Evolutionary conservation across 2,329 filamentous ascomycete genomes (phyloP).

Genomic region (Dissoconium aciculare): DNA sequence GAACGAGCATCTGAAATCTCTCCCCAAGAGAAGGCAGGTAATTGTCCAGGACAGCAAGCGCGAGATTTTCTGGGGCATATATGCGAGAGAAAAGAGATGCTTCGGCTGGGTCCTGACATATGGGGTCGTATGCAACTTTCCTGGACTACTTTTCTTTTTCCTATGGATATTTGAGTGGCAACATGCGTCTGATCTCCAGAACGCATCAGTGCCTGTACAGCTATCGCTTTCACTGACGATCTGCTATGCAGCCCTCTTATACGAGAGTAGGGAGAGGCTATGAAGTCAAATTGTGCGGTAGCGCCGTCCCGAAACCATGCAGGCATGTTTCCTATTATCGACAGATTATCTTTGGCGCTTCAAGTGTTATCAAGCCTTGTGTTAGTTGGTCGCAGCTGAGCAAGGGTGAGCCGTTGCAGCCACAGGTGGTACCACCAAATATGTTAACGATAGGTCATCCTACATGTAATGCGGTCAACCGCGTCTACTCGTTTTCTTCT

Average conservation of each 20-base stretch:
- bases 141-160: constrained; percentile 5
- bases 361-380: no score
- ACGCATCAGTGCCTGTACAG: constrained; percentile 3
- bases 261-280: constrained; percentile 4
- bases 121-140: constrained; percentile 1
- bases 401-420: no score
- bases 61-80: constrained; percentile 4
- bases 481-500: no score
- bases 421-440: no score
- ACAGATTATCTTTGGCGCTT: no score
- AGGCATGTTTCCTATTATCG: no score
- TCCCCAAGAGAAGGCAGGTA: constrained; percentile 1
- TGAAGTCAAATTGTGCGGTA: no score
- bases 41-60: constrained; percentile 2
- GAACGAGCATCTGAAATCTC: no score
- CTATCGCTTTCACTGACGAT: constrained; percentile 3
- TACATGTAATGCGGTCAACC: no score
- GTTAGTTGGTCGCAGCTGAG: no score
- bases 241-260: constrained; percentile 2
- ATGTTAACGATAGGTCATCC: no score
- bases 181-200: constrained; percentile 4
- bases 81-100: constrained; percentile 3
- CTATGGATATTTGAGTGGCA: constrained; percentile 5
- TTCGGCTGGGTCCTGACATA: constrained; percentile 1
- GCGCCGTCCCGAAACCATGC: no score